Base-by-base conservation (phyloP, 2,329 filamentous ascomycete species). In the Colletotrichum sp. region DNA sequence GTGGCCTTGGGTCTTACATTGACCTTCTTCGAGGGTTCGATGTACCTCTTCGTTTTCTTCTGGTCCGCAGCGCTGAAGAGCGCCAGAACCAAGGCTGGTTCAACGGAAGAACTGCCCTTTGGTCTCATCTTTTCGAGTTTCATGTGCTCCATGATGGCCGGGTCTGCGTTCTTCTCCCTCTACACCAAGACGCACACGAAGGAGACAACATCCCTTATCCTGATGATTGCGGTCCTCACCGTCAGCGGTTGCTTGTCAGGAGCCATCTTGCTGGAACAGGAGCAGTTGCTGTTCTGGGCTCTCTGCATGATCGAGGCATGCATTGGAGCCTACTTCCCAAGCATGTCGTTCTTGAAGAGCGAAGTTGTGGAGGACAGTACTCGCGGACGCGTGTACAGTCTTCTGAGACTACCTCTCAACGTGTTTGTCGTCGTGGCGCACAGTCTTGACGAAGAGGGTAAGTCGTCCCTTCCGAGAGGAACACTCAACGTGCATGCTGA, bases 1-100 rank as follows among this genome's bases (percentile, higher is more conserved):
- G 80, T 90, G 21, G 85, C 88, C 3, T 83, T 93, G 6, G 87
- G 85, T 3, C 81, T 92, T 56, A 86, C 88, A 5, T 89, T 89
- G 6, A 91, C 87, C 73, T 87, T 91, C 80, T 92, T 92, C 78
- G 91, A 93, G 82, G 90, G 90, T 24, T 87, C 89, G 32, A 90
- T 92, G 85, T 92, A 92, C 79, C 85, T 93, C 13, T 92, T 92
- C 79, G 89, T 93, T 72, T 92, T 92, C 81, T 92, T 91, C 83
- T 92, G 91, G 88, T 89, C 90, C 1, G 88, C 89, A 2, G 87
- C 89, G 5, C 82, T 93, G n/a, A 88, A 85, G 75, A 83, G 84
- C 16, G 83, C 85, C 13, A 84, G 85, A 55, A 78, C 80, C 18
- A 77, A 80, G 3, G 60, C 78, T 6, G 81, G 79, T 26, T 76